Evolutionary conservation across 768 basidiomycete genomes (phyloP), one percentile per base, ranked within the genome.

Genomic region (Mycena latifolia): DNA sequence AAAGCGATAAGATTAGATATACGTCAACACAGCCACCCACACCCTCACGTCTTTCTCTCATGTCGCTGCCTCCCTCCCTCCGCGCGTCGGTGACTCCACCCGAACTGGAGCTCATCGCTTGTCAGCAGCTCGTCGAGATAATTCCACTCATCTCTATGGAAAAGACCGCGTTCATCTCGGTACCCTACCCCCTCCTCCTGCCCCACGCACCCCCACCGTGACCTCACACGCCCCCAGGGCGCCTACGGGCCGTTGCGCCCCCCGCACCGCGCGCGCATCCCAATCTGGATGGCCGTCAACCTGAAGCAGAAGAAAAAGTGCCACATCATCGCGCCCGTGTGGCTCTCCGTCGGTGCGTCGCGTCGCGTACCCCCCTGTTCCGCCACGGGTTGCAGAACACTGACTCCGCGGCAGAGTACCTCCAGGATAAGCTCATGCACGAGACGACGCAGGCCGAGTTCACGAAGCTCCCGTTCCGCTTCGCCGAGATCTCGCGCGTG

Each of bases 291-390:
- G 83, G 98, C 97, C 0, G 81, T 93, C 3, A 95, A 97, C 74
- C 82, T 99, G 54, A 99, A 99, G 80, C 76, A 90, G 73, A 98
- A 98, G 84, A 92, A 93, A 76, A 96, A 96, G 78, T 98, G 97
- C 67, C 90, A 94, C 70, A 95, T 99, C 54, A 84, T 98, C 17
- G 85, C 95, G 1, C 98, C 98, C 4, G 84, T 86, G 31, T 99
- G 98, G 98, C 82, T 99, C 29, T 88, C 82, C 67, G 87, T 93
- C 45, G 95, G 95, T 96, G 67, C 65, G 92, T 80, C 37, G 15
- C 55, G 9, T 58, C 39, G 33, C 35, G 12, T 20, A 6, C 37
- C 41, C 37, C 4, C 17, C 14, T 22, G 7, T 20, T n/a, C 43
- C 15, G 14, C n/a, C 17, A 14, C n/a, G n/a, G n/a, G 22, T n/a